Percentiles rank a stretch among this genome's conserved stretches.
Conservation (phyloP, 768 basidiomycete genomes). For the Mycena vitilis region DNA sequence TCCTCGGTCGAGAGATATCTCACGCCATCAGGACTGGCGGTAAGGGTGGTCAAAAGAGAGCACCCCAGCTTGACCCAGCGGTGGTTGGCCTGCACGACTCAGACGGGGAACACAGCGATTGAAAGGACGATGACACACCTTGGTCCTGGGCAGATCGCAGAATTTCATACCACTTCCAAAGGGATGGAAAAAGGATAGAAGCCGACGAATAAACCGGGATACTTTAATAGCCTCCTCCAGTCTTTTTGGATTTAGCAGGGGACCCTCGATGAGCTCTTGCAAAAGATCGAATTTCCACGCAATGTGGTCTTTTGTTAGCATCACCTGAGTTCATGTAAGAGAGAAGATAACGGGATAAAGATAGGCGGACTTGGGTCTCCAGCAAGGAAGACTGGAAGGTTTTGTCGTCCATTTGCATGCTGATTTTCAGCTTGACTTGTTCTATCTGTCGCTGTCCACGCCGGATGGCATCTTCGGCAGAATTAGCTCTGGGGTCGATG, state of each 20-base stretch:
- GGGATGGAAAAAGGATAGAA: conserved; percentile 96
- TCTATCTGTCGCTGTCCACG: conserved; percentile 93
- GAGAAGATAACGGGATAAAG: conserved; percentile 13
- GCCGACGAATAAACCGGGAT: conserved; percentile 86
- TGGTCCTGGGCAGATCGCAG: conserved; percentile 80
- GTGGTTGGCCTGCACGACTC: conserved; percentile 68
- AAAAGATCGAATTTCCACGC: conserved; percentile 95
- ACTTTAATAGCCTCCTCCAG: conserved; percentile 96
- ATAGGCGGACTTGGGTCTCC: conserved; percentile 79
- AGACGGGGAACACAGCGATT: background rate
- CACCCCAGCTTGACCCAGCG: conserved; percentile 91
- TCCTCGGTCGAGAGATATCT: conserved; percentile 87
- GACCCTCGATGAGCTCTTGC: conserved; percentile 91
- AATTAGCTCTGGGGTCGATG: conserved; percentile 68
- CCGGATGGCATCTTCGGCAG: conserved; percentile 86
- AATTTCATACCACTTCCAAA: conserved; percentile 80
- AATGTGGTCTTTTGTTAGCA: conserved; percentile 86
- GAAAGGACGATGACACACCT: conserved; percentile 51
- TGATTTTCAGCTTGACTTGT: conserved; percentile 88
- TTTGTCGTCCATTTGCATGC: conserved; percentile 95
- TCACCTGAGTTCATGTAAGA: conserved; percentile 64
- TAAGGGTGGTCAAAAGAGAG: conserved; percentile 82
- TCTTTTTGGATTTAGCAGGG: conserved; percentile 88
- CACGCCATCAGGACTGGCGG: conserved; percentile 85
- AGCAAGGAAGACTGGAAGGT: conserved; percentile 87